Evolutionary conservation across 1,284 basidiomycete genomes (phyloP), one percentile per base, ranked within the genome.

Genomic region (Clitocybe nebularis): DNA sequence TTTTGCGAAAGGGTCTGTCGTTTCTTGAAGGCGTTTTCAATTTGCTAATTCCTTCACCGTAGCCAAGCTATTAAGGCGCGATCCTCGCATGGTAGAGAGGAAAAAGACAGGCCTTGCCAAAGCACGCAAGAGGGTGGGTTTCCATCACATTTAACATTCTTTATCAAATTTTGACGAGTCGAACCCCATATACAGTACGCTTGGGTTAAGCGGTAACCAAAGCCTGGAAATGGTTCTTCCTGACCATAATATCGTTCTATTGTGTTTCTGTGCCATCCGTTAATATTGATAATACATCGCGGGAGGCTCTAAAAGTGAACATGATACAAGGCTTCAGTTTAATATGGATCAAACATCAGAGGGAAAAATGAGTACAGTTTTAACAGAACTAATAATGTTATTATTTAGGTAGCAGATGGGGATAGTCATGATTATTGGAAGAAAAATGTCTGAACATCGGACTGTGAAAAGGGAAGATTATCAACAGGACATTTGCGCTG

Each of bases 401-500:
- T 17, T 13, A 16, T n/a, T n/a, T n/a, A n/a, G n/a, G n/a, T n/a
- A n/a, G n/a, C n/a, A n/a, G n/a, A n/a, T n/a, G 19, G 29, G 13
- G 19, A 32, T 32, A 32, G 19, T 32, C 19, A 32, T 17, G 29
- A 51, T 63, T 59, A 90, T 66, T 93, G 89, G 64, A 90, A 89
- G 63, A 81, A 97, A 40, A 98, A 66, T 37, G 78, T 76, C 60
- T 92, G 83, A 16, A 93, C 89, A 52, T 99, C 94, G 48, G 84
- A 86, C 55, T 84, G 81, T 4, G 88, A 85, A 67, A 99, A 99
- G 1, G 79, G 70, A 26, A 89, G 59, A 50, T 87, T 87, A 62
- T 95, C 98, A 14, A 88, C 85, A 11, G 95, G 95, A 64, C 95
- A 99, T 66, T 97, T 97, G 36, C 95, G 84, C 63, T 97, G 94